Base-by-base conservation (phyloP, 2,329 filamentous ascomycete species). In the Apiospora arundinis region DNA sequence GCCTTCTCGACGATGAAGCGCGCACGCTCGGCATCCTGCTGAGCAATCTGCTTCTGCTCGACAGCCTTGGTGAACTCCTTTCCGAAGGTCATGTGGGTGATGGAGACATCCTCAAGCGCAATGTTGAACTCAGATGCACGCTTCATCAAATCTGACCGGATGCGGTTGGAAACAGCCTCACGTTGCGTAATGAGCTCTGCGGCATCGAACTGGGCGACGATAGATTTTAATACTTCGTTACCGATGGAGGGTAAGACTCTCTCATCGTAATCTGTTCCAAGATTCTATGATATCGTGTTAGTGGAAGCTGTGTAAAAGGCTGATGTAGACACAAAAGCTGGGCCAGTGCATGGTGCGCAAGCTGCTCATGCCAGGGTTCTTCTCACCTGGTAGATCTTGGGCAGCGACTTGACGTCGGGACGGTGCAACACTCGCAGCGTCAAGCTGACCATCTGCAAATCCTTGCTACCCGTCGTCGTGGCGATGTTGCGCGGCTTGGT, bases 11-110 rank as follows among this genome's bases (percentile, higher is more conserved):
- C 96, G 77, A 99, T 97, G 87, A 99, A 99, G 76, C 96, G 91
- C 67, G 96, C 96, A 75, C 96, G 91, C 89, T 99, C 96, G 74
- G 96, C 96, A 81, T 99, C 96, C 85, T 99, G 96, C 86, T 99
- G 96, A 70, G 96, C 96, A 83, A 99, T 99, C 88, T 99, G 96
- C 91, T 99, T 99, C 90, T 99, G 96, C 87, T 99, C 96, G 79
- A 99, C 96, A 75, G 96, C 96, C 84, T 94, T 93, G 73, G 96
- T 99, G 88, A 99, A 99, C 85, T 99, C 96, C 84, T 95, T 95
- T 77, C 96, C 96, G 82, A 99, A 99, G 69, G 96, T 99, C 96
- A 99, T 99, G 89, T 99, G 96, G 73, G 96, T 99, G 84, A 99
- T 99, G 81, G 94, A 97, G 73, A 99, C 96, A 81, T 99, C 96